Base-by-base conservation (phyloP, 768 basidiomycete genomes). In the Kondoa malvinella region DNA sequence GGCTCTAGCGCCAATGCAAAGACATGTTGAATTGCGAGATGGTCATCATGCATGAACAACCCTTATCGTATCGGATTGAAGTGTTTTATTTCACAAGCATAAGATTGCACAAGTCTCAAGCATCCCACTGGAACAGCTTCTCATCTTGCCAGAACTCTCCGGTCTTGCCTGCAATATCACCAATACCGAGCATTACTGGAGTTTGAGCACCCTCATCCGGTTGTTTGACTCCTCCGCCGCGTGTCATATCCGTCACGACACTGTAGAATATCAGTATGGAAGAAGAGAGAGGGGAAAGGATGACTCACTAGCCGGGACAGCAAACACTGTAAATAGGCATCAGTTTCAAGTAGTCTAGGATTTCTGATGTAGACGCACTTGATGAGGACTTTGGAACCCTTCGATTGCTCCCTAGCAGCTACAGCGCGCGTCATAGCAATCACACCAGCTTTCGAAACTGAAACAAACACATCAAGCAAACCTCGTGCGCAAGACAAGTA, bases 131-230 rank as follows among this genome's bases (percentile, higher is more conserved):
- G 31, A 56, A 34, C n/a, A 69, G 67, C 58, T 67, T 59, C 67
- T 68, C 69, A 56, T 71, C 69, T 32, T 66, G 57, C 73, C 73
- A 74, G 68, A 73, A 73, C 60, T 68, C 56, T 34, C 73, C 73
- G 17, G 69, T 71, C 65, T 66, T 60, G 1, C 61, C 70, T 2
- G 34, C 60, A 21, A 72, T 56, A 29, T 72, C 67, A n/a, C 63
- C 69, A 0, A 74, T 26, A 2, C 70, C 73, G 27, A 74, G 68
- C 30, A 69, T 57, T 17, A 72, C 72, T 4, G 73, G 73, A 3
- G 72, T 74, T 56, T 64, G 21, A 16, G 72, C 72, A 8, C 73
- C 73, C 40, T 69, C 63, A 17, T 73, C 72, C 31, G 68, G 56
- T 26, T 70, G 71, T 57, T 68, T 67, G 21, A 27, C 29, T 1